Base-by-base conservation (phyloP, 176 grass and related monocot genomes). In the Carex myosuroides region DNA sequence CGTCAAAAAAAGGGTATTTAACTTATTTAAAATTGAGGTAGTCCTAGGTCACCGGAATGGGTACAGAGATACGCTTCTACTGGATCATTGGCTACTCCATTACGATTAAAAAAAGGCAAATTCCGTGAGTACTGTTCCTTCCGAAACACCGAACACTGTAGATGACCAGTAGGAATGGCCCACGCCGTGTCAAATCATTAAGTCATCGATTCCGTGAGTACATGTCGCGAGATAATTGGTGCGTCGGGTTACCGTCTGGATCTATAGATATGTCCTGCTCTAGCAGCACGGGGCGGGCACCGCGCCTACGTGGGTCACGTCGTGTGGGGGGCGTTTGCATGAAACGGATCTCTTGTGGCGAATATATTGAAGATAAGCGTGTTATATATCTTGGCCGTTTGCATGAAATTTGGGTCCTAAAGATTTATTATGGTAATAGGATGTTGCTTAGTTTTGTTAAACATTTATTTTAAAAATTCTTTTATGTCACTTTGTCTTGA, bases 281-380 rank as follows among this genome's bases (percentile, higher is more conserved):
- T 18, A 60, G 70, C 70, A 62, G 71, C 70, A 70, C 53, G 71
- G 58, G n/a, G 30, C 68, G 70, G 53, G 20, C 60, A 54, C 69
- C 55, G 61, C 50, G 84, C 63, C 88, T 86, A 89, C 88, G 84
- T 86, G 79, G 55, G 88, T 86, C 84, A 86, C 65, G 37, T 89
- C 74, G 66, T 71, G 17, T 39, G 21, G 63, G 18, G 76, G 20
- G 39, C 8, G 13, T 21, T 81, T 64, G 8, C 24, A 78, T 33
- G 52, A 0, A 4, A 32, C 29, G 26, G 79, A 81, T 81, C 21
- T 46, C 1, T 20, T 48, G 57, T 63, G 12, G 6, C 26, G 16
- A 29, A 5, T 16, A 4, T 1, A 24, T 75, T 75, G 2, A 41
- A 70, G 16, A 41, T 33, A 18, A 0, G 3, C 14, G 66, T 70